phyloP scores from a whole-genome alignment of 169 alveolate species.

The Perkinsus marinus region DNA sequence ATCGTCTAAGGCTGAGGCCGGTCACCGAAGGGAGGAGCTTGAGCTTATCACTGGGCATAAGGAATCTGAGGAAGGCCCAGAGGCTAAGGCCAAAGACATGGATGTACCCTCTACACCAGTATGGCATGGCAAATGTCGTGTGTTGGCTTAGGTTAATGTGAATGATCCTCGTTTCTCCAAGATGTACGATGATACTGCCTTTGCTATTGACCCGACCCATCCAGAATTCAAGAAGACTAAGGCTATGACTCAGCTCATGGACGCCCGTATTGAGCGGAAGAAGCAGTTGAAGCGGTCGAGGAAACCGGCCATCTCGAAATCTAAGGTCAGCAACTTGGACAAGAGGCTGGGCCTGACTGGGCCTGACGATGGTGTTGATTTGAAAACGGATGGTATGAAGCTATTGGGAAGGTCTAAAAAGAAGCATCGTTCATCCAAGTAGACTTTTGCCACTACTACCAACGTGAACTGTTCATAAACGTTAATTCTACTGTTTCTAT shows the following conservation, averaged over 20 bases:
- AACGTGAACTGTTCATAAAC: background rate
- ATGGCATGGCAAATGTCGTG: too few species aligned
- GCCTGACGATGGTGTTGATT: background rate
- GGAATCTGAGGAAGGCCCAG: background rate
- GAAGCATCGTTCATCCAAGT: background rate
- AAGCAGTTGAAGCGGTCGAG: background rate
- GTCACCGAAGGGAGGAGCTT: background rate
- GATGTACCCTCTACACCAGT: background rate
- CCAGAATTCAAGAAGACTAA: constrained; percentile 10
- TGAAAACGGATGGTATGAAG: background rate
- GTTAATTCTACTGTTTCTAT: background rate
- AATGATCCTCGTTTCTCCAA: constrained; percentile 25
- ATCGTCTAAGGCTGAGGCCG: background rate
- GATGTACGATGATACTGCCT: constrained; percentile 21
- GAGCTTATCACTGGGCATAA: background rate
- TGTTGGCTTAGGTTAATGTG: constrained; percentile 3
- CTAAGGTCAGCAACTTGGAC: background rate
- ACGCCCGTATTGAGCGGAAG: background rate
- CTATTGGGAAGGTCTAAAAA: background rate
- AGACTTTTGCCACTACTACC: background rate
- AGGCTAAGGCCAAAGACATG: background rate
- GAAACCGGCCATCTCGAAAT: background rate
- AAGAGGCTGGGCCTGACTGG: background rate
- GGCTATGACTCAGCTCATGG: background rate
- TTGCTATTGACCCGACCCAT: constrained; percentile 29